phyloP scores from a whole-genome alignment of 331 rosid species.

The Arachis monticola region DNA sequence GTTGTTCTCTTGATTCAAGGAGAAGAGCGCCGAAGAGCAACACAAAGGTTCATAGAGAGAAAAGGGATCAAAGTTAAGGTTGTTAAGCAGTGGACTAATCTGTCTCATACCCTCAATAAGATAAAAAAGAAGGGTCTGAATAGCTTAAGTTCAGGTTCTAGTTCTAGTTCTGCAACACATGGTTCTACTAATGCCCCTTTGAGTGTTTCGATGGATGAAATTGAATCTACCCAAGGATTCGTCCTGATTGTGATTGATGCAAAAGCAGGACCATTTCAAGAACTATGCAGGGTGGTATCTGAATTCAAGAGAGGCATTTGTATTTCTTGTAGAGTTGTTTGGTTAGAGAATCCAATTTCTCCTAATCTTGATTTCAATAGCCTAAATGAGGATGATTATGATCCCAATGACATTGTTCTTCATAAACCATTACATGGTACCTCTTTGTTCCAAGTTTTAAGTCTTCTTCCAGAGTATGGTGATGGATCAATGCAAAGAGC shows the following conservation, averaged over 20 bases:
- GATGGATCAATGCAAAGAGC: constrained; percentile 33
- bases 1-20: constrained; percentile 58
- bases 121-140: constrained; percentile 42
- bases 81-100: constrained; percentile 52
- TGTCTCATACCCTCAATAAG: constrained; percentile 53
- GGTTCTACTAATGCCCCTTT: constrained; percentile 35
- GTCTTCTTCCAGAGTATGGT: constrained; percentile 85
- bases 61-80: constrained; percentile 63
- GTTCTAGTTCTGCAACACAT: constrained; percentile 31
- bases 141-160: constrained; percentile 48
- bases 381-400: constrained; percentile 31
- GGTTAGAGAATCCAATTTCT: constrained; percentile 63
- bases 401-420: constrained; percentile 56
- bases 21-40: constrained; percentile 45
- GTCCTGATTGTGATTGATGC: constrained; percentile 66
- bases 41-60: constrained; percentile 62
- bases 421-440: constrained; percentile 78
- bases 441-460: constrained; percentile 60
- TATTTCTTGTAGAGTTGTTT: constrained; percentile 66
- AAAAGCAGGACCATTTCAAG: constrained; percentile 54
- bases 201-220: constrained; percentile 46
- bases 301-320: constrained; percentile 53
- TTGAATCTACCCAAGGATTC: constrained; percentile 40
- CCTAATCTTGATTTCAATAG: background rate
- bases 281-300: constrained; percentile 46